phyloP scores from a whole-genome alignment of 1,284 basidiomycete species.

The Pulveroboletus sp. region DNA sequence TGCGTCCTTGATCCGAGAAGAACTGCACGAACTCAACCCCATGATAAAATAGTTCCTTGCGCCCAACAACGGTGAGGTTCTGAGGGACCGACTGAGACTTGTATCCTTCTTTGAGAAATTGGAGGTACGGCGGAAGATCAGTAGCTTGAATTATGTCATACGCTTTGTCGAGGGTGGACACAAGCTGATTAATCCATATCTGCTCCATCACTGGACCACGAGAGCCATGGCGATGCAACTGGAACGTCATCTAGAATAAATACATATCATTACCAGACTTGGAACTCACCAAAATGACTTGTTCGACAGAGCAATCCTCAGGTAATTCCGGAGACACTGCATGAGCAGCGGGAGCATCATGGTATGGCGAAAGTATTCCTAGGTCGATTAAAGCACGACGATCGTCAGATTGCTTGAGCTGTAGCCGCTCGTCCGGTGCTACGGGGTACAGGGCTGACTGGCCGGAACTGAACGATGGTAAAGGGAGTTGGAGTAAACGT shows the following conservation, averaged over 20 bases:
- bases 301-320: constrained; percentile 40
- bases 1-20: neutral
- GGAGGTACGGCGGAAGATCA: constrained; percentile 32
- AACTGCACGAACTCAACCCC: constrained; percentile 16
- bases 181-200: constrained; percentile 33
- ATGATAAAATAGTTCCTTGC: constrained; percentile 19
- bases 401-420: neutral
- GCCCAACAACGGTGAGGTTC: constrained; percentile 19
- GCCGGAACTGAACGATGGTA: neutral
- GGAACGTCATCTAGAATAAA: neutral
- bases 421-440: neutral
- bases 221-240: constrained; percentile 31
- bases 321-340: constrained; percentile 37
- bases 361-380: constrained; percentile 40
- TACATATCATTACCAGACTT: neutral
- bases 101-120: constrained; percentile 43
- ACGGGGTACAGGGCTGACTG: too few species aligned
- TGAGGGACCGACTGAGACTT: constrained; percentile 20
- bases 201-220: constrained; percentile 20
- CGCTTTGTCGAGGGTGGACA: constrained; percentile 31
- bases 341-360: constrained; percentile 31
- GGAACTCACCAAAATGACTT: constrained; percentile 36
- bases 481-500: constrained; percentile 13
- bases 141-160: constrained; percentile 30
- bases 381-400: constrained; percentile 20